Base-by-base conservation (phyloP, 139 green algal species). In the Chlamydomonas schloesseri region DNA sequence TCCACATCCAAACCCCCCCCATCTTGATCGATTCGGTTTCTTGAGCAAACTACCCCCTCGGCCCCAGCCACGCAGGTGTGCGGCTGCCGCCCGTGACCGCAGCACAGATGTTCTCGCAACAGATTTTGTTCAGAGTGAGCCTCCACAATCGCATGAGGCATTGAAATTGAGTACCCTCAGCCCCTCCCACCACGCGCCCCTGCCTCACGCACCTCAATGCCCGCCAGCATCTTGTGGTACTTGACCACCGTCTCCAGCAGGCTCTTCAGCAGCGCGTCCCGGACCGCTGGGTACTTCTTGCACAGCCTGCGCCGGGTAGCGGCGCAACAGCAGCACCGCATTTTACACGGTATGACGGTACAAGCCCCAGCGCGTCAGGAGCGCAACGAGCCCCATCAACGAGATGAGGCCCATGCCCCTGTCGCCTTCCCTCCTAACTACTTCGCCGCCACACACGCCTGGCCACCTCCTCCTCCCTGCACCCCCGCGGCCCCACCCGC, bases 201-300 rank as follows among this genome's bases (percentile, higher is more conserved):
- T n/a, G n/a, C n/a, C n/a, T n/a, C 13, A 33, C 86, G 2, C 65
- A 90, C 87, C 87, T 82, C 36, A 2, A 93, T 81, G 31, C 89
- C 87, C 50, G 86, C 73, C 88, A 87, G 77, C 69, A 75, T 75
- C 58, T 93, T 93, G 70, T 97, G 77, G 84, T 96, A 97, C 34
- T 92, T 87, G 31, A 87, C 87, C 6, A 93, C 76, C 37, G 92
- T 70, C 86, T 98, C 93, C 83, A 98, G 75, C 60, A 97, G 13
- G 36, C 71, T 91, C 46, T 85, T 81, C 65, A 98, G 89, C 73
- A 98, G 83, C 2, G 95, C 90, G 3, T 95, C 90, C 71, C 90
- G 79, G 46, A 98, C 91, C 0, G 92, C 91, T 3, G 93, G 92
- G 87, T 98, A 98, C 88, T 96, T 98, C 13, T 93, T 88, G n/a